phyloP scores from a whole-genome alignment of 2,329 filamentous ascomycete species.

The Zasmidium citrigriseum region DNA sequence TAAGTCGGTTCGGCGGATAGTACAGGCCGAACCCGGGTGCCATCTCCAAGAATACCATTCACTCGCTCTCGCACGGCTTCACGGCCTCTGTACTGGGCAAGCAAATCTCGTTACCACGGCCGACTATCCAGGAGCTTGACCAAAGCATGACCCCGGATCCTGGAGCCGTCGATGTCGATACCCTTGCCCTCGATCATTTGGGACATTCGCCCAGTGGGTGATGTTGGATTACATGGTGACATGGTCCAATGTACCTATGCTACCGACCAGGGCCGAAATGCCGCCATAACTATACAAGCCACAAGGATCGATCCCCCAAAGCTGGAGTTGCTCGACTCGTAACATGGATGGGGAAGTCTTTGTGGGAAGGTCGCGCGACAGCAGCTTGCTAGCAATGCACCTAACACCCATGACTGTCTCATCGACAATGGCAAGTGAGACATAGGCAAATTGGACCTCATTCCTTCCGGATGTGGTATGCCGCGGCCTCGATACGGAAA shows the following conservation, averaged over 20 bases:
- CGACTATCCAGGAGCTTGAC: not conserved
- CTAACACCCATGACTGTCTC: not conserved
- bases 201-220: not conserved
- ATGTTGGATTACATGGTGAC: not conserved
- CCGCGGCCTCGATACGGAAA: not conserved
- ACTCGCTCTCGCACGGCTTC: not conserved
- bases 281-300: slow-evolving; percentile 1
- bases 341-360: not conserved
- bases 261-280: slow-evolving; percentile 1
- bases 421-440: not conserved
- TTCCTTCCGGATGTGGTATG: not conserved
- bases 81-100: not conserved
- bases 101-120: not conserved
- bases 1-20: not conserved
- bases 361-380: not conserved
- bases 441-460: not conserved
- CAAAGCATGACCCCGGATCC: slow-evolving; percentile 1
- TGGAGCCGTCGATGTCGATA: not conserved
- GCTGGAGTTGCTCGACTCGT: not conserved
- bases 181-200: not conserved
- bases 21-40: not conserved
- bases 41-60: not conserved
- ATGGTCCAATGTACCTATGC: not conserved
- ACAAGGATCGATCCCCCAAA: not conserved
- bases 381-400: not conserved